Evolutionary conservation across 345 rosid genomes (phyloP), one percentile per base, ranked within the genome.

Genomic region (Populus tremula): DNA sequence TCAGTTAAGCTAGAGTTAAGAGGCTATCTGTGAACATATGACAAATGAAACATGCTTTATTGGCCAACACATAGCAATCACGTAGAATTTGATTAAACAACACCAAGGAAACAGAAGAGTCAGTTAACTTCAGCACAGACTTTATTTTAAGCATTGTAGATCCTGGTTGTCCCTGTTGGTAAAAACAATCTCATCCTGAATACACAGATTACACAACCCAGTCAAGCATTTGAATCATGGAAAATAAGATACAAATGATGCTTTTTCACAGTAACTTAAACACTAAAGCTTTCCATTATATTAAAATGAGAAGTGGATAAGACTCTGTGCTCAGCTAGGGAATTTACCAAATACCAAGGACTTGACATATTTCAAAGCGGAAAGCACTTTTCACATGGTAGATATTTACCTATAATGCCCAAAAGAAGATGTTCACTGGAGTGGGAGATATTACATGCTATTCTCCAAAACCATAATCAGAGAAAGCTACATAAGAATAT

Each of bases 171-270:
- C 45, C 25, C 12, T 35, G 25, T 59, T 27, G 36, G 18, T 1
- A 20, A 59, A 71, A 73, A 59, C 16, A 23, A 23, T 61, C 53
- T 61, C 8, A 73, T 73, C 35, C 49, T n/a, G 38, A 72, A 72
- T 72, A 20, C 21, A 13, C 9, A 71, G n/a, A 21, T 49, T 50
- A 18, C 16, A 50, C 16, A 9, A 54, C 6, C 41, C 23, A 20
- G 66, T 70, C 73, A 13, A 16, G 61, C 21, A 70, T 70, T 8
- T 45, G 38, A 70, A 47, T 27, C 61, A 25, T 29, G 61, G 36
- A 47, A 70, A 47, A 41, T 21, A 69, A 21, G 61, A 29, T 4
- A 23, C 16, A 47, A 27, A 27, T 47, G 16, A 27, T 70, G 38
- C 11, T 18, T 45, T 70, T 27, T n/a, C 50, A 45, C 35, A 47